Percentiles rank a stretch among this genome's conserved stretches.
Evolutionary conservation across 345 rosid species (phyloP).

Genomic region (Sonneratia caseolaris): DNA sequence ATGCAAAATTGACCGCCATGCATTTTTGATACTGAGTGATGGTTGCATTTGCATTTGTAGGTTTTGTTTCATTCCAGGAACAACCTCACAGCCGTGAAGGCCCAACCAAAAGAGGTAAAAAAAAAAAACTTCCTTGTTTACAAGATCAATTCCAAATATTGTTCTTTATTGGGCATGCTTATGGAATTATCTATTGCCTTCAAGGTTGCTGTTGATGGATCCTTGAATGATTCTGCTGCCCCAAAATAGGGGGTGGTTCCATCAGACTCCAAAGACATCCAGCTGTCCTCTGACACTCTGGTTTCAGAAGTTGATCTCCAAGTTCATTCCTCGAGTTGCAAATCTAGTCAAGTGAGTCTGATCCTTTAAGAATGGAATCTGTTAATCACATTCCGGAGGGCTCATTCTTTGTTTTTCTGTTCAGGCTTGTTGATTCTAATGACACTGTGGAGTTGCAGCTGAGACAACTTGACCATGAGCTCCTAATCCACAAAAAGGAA

Average conservation of each 20-base stretch:
- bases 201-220: slow-evolving; percentile 49
- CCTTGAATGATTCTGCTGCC: slow-evolving; percentile 46
- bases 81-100: too few species aligned
- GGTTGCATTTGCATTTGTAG: too few species aligned
- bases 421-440: slow-evolving; percentile 84
- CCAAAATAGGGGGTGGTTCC: slow-evolving; percentile 25
- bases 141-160: neutral
- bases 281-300: slow-evolving; percentile 25
- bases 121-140: too few species aligned
- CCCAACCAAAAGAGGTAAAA: too few species aligned
- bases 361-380: neutral
- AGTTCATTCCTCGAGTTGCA: slow-evolving; percentile 67
- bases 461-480: slow-evolving; percentile 76
- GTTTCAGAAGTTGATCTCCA: slow-evolving; percentile 65
- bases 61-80: too few species aligned
- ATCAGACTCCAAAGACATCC: slow-evolving; percentile 30
- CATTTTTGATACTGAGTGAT: too few species aligned
- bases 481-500: slow-evolving; percentile 73
- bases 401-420: slow-evolving; percentile 2
- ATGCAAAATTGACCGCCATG: too few species aligned
- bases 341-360: slow-evolving; percentile 58
- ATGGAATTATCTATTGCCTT: slow-evolving; percentile 36
- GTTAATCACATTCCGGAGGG: neutral
- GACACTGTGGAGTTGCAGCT: slow-evolving; percentile 79
- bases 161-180: too few species aligned